Evolutionary conservation across 495 filamentous ascomycete genomes (phyloP), one percentile per base, ranked within the genome.

Genomic region (Cairneyella variabilis): DNA sequence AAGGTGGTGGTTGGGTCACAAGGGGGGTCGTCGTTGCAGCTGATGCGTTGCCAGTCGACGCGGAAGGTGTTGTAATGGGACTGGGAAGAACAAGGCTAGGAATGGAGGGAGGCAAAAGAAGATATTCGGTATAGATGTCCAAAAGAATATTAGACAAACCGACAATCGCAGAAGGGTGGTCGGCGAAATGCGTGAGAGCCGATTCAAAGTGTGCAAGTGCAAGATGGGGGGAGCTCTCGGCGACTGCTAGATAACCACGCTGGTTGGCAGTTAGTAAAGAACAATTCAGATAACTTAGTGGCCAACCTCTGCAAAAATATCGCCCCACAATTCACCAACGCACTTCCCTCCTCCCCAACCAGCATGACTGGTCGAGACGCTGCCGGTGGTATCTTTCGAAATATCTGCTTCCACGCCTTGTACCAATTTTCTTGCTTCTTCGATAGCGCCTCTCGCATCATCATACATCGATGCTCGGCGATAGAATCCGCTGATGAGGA

Each of bases 401-500:
- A 79, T 66, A 12, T 85, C 80, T 9, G 50, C 44, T 63, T 86
- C 80, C 41, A 86, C 62, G 3, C 49, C 53, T 52, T 77, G 71
- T 4, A 85, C 79, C 18, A 92, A 75, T 57, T 82, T 86, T 30
- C 71, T 68, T n/a, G 92, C 93, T 69, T 97, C 93, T 26, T 82
- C 76, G 37, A 89, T 82, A 2, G 93, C 89, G 43, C 83, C 86
- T 36, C 77, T 75, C 1, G 88, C 85, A 64, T 97, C 91, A 1
- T 86, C 82, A 36, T 81, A 79, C 66, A 91, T 81, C 1, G 76
- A 82, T 10, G 91, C 89, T 40, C 89, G 81, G 21, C 91, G 82
- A 61, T 98, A 97, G 48, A 97, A 81, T 0, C 84, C 84, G 2
- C 89, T 84, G 42, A 96, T 91, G 54, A 90, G 84, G 11, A 96